These are phyloP conservation scores for Phylloporus sp. DNA, from an alignment of 768 basidiomycete species.

Conservation along the genomic window DNA sequence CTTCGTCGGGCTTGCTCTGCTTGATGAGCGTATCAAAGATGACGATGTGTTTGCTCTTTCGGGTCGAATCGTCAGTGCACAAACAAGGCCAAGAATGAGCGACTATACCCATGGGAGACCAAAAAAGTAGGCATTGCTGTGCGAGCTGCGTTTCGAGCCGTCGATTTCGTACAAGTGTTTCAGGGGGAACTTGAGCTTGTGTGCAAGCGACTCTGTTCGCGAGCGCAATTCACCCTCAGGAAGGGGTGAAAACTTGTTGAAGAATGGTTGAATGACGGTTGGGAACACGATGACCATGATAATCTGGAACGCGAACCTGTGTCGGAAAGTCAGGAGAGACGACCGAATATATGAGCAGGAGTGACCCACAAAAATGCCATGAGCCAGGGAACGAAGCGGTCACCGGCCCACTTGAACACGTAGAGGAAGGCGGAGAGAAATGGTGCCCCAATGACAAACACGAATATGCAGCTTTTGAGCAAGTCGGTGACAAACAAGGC, in stretches of 20 bases:
- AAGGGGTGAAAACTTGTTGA: constrained; percentile 95
- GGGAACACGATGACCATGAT: constrained; percentile 81
- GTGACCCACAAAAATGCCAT: constrained; percentile 62
- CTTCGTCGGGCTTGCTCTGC: constrained; percentile 84
- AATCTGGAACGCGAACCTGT: constrained; percentile 77
- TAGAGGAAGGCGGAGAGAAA: constrained; percentile 84
- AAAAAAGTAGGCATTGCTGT: constrained; percentile 98
- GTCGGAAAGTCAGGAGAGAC: neutral
- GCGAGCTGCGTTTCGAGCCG: constrained; percentile 91
- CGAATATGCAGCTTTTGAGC: constrained; percentile 74
- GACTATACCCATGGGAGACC: constrained; percentile 84
- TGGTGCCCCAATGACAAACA: constrained; percentile 71
- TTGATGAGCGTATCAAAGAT: constrained; percentile 97
- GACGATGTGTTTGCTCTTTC: constrained; percentile 87
- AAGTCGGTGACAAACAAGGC: constrained; percentile 73
- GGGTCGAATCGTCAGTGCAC: neutral
- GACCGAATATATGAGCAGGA: neutral
- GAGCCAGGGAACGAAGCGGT: constrained; percentile 87
- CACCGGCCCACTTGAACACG: constrained; percentile 91
- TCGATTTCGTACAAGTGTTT: constrained; percentile 97
- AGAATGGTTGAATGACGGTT: constrained; percentile 87
- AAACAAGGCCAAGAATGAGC: neutral
- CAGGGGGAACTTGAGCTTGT: constrained; percentile 85
- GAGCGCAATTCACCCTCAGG: constrained; percentile 69
- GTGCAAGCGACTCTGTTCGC: constrained; percentile 74